Evolutionary conservation across 148 eudicot species (phyloP), one percentile per base, ranked within the genome.

Genomic region (Spergularia marina): DNA sequence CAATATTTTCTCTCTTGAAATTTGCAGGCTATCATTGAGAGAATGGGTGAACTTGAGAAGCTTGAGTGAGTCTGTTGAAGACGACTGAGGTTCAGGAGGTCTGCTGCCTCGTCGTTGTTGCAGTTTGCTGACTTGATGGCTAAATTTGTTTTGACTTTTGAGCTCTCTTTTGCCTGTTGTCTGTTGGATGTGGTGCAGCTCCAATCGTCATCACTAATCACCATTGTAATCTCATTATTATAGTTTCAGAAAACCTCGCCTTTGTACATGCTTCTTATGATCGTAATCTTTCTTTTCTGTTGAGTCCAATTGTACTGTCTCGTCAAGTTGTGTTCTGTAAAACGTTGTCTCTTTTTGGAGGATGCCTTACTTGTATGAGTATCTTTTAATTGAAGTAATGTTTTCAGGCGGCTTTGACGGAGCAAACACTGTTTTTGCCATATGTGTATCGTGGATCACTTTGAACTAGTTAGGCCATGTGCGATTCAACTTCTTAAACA

Each of bases 31-130:
- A 92, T 92, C 54, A 90, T 90, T 54, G 94, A 80, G 69, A 82
- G 87, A 82, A 91, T 91, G 97, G 97, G 97, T 30, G 97, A 91
- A 77, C 64, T 91, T 82, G 94, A 90, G 82, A 91, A 91, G 77
- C 92, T 84, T 15, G 97, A 91, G 51, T 91, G 76, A 84, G 16
- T 70, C 34, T 34, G 54, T 40, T 65, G 44, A 10, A 71, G 18
- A 55, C 20, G 79, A 9, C 10, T 44, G 30, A 63, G 63, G 56
- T 21, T 20, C 52, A 16, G 57, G n/a, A 15, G 23, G 61, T 52
- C n/a, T 52, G 18, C 55, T 20, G 14, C 51, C 53, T 15, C 16
- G 17, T 44, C 16, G 20, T 53, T 44, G 49, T 9, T 44, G 49
- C 1, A 44, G 36, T 30, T 44, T 58, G 39, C 5, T 65, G 65